phyloP scores from a whole-genome alignment of 345 rosid genomes.

The Lumnitzera racemosa region DNA sequence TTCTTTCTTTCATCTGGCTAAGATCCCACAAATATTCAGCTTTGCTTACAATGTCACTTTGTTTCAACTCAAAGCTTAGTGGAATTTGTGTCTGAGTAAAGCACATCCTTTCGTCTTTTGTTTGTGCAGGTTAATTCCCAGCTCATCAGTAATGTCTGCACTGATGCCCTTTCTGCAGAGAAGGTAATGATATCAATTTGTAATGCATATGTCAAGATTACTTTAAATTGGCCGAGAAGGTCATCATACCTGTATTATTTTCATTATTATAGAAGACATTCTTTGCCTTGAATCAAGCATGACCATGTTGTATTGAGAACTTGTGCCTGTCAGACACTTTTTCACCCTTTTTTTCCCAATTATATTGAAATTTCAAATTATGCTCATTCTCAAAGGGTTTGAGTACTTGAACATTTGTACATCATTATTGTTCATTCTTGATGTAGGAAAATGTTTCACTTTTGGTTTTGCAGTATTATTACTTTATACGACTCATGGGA shows the following conservation, averaged over 20 bases:
- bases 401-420: no score
- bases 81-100: neutral
- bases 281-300: neutral
- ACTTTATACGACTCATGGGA: constrained; percentile 97
- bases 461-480: constrained; percentile 66
- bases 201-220: neutral
- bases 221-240: neutral
- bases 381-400: no score
- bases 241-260: neutral
- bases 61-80: no score
- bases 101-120: constrained; percentile 3
- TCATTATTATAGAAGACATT: no score
- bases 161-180: constrained; percentile 97
- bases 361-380: no score
- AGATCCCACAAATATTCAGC: no score
- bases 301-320: no score
- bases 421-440: neutral
- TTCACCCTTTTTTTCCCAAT: no score
- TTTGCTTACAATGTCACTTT: no score
- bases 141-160: constrained; percentile 95
- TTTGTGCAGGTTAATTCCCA: constrained; percentile 82
- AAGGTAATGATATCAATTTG: constrained; percentile 40
- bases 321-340: no score
- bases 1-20: no score
- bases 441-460: constrained; percentile 1